Conservation (phyloP, 2,329 filamentous ascomycete genomes). For the Calonectria montana region DNA sequence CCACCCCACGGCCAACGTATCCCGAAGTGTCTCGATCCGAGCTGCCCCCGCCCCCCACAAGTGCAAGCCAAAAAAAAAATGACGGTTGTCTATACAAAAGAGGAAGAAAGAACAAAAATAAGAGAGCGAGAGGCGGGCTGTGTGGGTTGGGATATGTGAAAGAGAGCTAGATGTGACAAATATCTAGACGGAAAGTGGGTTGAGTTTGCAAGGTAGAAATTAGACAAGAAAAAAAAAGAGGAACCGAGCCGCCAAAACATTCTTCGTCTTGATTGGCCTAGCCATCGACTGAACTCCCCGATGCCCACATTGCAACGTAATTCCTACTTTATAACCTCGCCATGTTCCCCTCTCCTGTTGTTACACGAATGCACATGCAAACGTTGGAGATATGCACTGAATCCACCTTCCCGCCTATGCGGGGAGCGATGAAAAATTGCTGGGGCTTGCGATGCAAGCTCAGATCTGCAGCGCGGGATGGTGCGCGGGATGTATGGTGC, state of each 20-base stretch:
- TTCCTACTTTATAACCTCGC: background rate
- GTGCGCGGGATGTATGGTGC: constrained; percentile 30
- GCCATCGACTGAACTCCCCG: background rate
- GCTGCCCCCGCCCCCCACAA: background rate
- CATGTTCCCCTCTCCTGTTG: background rate
- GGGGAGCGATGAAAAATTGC: background rate
- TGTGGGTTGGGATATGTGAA: background rate
- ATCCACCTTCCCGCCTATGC: constrained; percentile 1
- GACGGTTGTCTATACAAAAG: background rate
- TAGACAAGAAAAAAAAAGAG: background rate
- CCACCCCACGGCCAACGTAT: background rate
- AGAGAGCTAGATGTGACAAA: background rate
- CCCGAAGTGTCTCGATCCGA: background rate
- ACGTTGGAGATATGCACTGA: background rate
- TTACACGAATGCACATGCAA: background rate
- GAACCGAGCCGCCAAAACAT: background rate
- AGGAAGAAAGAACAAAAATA: background rate
- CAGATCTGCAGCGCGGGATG: constrained; percentile 30
- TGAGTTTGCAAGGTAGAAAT: background rate
- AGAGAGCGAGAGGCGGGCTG: no score
- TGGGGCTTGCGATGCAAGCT: constrained; percentile 10
- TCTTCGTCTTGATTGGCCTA: background rate
- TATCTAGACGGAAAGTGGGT: background rate
- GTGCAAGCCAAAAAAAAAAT: background rate
- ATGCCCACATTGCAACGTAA: background rate